These are phyloP conservation scores for Diplodia scrobiculata DNA, from an alignment of 2,329 filamentous ascomycete genomes.

Conservation along the genomic window DNA sequence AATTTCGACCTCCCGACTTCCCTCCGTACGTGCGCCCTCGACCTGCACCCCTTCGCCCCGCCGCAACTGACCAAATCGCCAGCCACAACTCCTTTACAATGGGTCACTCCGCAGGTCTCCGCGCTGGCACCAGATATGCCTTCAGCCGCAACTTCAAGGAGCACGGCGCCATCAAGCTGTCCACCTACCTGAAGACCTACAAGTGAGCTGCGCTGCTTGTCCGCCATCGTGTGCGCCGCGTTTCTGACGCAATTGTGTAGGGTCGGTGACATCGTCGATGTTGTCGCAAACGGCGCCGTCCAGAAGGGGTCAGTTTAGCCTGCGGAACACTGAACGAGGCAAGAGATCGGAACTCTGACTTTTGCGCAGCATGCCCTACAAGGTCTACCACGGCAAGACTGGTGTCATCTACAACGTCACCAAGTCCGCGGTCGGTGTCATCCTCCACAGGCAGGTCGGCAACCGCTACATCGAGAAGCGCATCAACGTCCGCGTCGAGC, in stretches of 20 bases:
- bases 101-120: constrained; percentile 57
- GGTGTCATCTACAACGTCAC: constrained; percentile 99
- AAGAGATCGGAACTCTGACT: constrained; percentile 35
- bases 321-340: constrained; percentile 3
- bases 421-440: constrained; percentile 95
- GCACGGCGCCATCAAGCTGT: constrained; percentile 90
- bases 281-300: constrained; percentile 97
- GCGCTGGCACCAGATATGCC: constrained; percentile 49
- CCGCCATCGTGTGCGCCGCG: neutral
- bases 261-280: constrained; percentile 98
- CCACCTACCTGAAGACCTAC: constrained; percentile 93
- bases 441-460: constrained; percentile 99
- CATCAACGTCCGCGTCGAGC: constrained; percentile 98
- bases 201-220: constrained; percentile 59
- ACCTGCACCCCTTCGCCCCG: neutral
- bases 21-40: constrained; percentile 22
- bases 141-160: constrained; percentile 94
- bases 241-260: constrained; percentile 47
- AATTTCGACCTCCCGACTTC: constrained; percentile 19
- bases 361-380: constrained; percentile 83
- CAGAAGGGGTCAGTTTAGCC: constrained; percentile 81
- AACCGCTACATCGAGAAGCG: constrained; percentile 99
- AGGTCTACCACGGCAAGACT: constrained; percentile 97
- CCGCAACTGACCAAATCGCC: constrained; percentile 19
- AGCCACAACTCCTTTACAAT: constrained; percentile 46